Evolutionary conservation across 2,329 filamentous ascomycete species (phyloP), one percentile per base, ranked within the genome.

Genomic region (Colletotrichum godetiae): DNA sequence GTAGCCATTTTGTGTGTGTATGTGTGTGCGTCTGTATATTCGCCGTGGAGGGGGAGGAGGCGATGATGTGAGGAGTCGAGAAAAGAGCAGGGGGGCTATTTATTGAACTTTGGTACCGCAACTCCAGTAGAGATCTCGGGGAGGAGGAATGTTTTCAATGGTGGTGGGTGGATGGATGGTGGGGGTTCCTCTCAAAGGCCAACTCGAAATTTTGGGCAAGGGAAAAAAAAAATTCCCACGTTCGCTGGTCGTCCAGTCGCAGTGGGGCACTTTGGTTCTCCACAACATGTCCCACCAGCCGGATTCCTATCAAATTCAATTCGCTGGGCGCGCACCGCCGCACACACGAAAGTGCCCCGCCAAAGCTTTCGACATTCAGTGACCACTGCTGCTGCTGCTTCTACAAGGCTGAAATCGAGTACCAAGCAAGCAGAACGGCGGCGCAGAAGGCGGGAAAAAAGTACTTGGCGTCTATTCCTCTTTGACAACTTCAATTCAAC

Each of bases 1-100:
- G 86, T 86, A 82, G 85, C 84, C 87, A 89, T 89, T 74, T 77
- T 35, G 37, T 42, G 37, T 29, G 27, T 42, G 37, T 73, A 57
- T 71, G 75, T 73, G 73, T 33, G 27, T 19, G 60, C 5, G 24
- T 29, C 27, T 29, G 27, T 7, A n/a, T 31, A 22, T 37, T 62
- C 61, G 58, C 29, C 8, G 49, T 58, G 27, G 35, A 42, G 61
- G 31, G 62, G 65, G 42, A 33, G 27, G 7, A 10, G 37, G 62
- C 65, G 55, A 46, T 13, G 5, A 6, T 37, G 24, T 31, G 13
- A 13, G 35, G 19, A 2, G 52, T 58, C 24, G 56, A 33, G 55
- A 37, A 60, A 42, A 42, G 27, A 22, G 42, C 42, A 37, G 24
- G 31, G 57, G 12, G 37, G 22, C 6, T 35, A 57, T 66, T 52